Evolutionary conservation across 345 rosid species (phyloP), one percentile per base, ranked within the genome.

Genomic region (Excoecaria agallocha): DNA sequence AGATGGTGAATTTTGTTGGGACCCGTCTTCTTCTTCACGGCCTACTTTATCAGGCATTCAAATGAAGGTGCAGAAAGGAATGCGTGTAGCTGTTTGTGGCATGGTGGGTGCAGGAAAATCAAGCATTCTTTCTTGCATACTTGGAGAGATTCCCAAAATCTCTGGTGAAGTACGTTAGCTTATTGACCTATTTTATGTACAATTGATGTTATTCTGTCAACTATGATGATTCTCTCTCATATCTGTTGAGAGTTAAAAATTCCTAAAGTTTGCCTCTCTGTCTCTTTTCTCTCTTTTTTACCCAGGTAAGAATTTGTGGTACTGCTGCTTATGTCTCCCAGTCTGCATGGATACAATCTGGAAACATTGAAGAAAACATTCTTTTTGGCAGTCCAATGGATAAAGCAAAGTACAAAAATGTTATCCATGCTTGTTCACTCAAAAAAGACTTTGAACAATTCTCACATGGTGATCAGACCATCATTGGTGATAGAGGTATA

Each of bases 341-440:
- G 78, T 96, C 99, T 67, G 97, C 99, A 77, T 96, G 99, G 99
- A 96, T 96, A 85, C 99, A 91, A 78, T 91, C 99, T 72, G 98
- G 99, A 84, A 96, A 93, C 85, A 91, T 96, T 70, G 97, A 96
- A 86, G 97, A 96, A 85, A 96, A 96, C 85, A 88, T 96, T 86
- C 96, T 96, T 66, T 96, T 96, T 77, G 99, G 99, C 68, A 87
- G 96, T 64, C 96, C 96, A 35, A 87, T 91, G 98, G 97, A 93
- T 80, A 96, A 91, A 85, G 81, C 90, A 19, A 93, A 85, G 80
- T 96, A 93, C 86, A 93, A 96, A 86, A 88, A 83, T 70, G 97
- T 89, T 70, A 86, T 96, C 74, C 92, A 93, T 85, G 98, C 97
- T 38, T 96, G 99, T 84, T 88, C 98, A 30, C 79, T 96, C 49